phyloP scores from a whole-genome alignment of 176 grass and related monocot species.

The Triticum aestivum region IWGSC_CS_RefSeq_v2.1 NC_057797.1:733774750-733775249 shows the following conservation, averaged over 20 bases:
- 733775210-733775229: slow-evolving; percentile 79
- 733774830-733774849: slow-evolving; percentile 57
- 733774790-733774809: slow-evolving; percentile 48
- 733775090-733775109: slow-evolving; percentile 57
- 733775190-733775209: slow-evolving; percentile 68
- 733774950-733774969: slow-evolving; percentile 80
- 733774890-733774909: slow-evolving; percentile 32
- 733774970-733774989: slow-evolving; percentile 81
- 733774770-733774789: slow-evolving; percentile 42
- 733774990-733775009: slow-evolving; percentile 94
- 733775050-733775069: slow-evolving; percentile 36
- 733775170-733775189: slow-evolving; percentile 55
- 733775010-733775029: slow-evolving; percentile 63
- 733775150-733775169: slow-evolving; percentile 44
- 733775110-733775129: slow-evolving; percentile 51
- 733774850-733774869: slow-evolving; percentile 48
- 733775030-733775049: slow-evolving; percentile 40
- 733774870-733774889: slow-evolving; percentile 50
- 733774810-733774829: slow-evolving; percentile 28
- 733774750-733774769: slow-evolving; percentile 37
- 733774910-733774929: slow-evolving; percentile 70
- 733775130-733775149: slow-evolving; percentile 42
- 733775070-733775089: slow-evolving; percentile 45
- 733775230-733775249: slow-evolving; percentile 76
- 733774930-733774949: slow-evolving; percentile 78